phyloP scores from a whole-genome alignment of 805 yeast species.

The Ogataea methanolica region DNA sequence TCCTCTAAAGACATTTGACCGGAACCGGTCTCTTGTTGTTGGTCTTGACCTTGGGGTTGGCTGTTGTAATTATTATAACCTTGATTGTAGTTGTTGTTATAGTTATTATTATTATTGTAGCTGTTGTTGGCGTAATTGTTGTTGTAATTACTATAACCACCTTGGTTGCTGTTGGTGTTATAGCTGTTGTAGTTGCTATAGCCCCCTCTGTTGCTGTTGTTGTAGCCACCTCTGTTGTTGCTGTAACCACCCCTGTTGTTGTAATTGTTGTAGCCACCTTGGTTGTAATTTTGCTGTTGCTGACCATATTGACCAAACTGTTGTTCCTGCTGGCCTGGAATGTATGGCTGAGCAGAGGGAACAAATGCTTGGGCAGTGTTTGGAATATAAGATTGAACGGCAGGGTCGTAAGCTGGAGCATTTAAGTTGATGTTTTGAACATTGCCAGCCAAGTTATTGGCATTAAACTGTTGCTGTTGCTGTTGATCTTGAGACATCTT shows the following conservation, averaged over 20 bases:
- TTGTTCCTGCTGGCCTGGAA: conserved; percentile 34
- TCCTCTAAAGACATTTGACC: conserved; percentile 75
- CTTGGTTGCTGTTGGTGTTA: conserved; percentile 23
- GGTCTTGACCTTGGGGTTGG: conserved; percentile 11
- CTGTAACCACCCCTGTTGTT: conserved; percentile 13
- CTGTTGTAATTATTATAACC: conserved; percentile 15
- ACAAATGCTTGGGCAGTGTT: conserved; percentile 32
- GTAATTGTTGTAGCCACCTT: conserved; percentile 11
- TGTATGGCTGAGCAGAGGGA: conserved; percentile 33
- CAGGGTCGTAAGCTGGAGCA: conserved; percentile 43
- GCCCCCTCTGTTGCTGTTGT: conserved; percentile 21
- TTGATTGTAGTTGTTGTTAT: conserved; percentile 19
- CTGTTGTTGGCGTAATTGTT: conserved; percentile 24
- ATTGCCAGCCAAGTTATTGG: conserved; percentile 40
- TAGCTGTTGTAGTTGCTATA: conserved; percentile 18
- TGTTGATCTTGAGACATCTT: conserved; percentile 24
- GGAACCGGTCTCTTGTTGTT: conserved; percentile 14
- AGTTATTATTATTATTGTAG: conserved; percentile 20
- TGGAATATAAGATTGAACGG: conserved; percentile 36
- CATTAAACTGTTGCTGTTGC: conserved; percentile 30
- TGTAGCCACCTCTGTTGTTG: conserved; percentile 17
- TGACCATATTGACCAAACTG: conserved; percentile 13
- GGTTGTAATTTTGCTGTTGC: conserved; percentile 17
- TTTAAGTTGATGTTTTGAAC: conserved; percentile 39
- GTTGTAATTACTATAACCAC: conserved; percentile 16